Base-by-base conservation (phyloP, 139 green algal genomes). In the Coelastrella sp. region DNA sequence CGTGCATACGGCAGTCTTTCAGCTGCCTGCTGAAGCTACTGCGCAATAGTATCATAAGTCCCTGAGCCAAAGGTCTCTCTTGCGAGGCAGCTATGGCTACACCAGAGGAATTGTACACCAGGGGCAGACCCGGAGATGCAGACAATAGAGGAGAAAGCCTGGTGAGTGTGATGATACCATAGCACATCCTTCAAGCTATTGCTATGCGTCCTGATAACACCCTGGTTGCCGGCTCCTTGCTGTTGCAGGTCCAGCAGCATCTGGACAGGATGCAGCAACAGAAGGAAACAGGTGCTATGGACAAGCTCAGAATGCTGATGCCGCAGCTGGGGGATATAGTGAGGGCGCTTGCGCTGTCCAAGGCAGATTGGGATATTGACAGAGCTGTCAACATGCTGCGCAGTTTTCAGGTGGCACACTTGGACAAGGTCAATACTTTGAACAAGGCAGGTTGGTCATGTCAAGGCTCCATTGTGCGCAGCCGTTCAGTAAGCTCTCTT, bases 341-440 rank as follows among this genome's bases (percentile, higher is more conserved):
- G 19, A 89, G 88, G 0, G 84, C 90, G 0, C 63, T 94, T 19
- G 93, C 94, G 1, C 83, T 98, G 37, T 53, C 91, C 43, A 89
- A 96, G 62, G 86, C 87, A 9, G 80, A 81, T n/a, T 98, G 92
- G 91, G 91, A 95, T 25, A 85, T 92, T 34, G 90, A 95, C 37
- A 71, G 68, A 21, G 94, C 94, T 0, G 30, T 93, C 21, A 34
- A 60, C 19, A 85, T 97, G 79, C 87, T 97, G 57, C 85, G 84
- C 6, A 27, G 41, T 0, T 96, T 96, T 45, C 78, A 90, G 13
- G 51, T 84, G 0, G 92, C 90, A 0, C 83, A 93, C 15, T 85
- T 90, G 8, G 69, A 89, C 5, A 50, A 90, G 30, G 74, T 95
- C 0, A 85, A 89, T 27, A 73, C 45, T 0, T 30, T 94, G 1